A percentile compares a stretch with the other conserved stretches of the same genome.
Conservation (phyloP, 2,329 filamentous ascomycete species). For the Diplodia scrobiculata region DNA sequence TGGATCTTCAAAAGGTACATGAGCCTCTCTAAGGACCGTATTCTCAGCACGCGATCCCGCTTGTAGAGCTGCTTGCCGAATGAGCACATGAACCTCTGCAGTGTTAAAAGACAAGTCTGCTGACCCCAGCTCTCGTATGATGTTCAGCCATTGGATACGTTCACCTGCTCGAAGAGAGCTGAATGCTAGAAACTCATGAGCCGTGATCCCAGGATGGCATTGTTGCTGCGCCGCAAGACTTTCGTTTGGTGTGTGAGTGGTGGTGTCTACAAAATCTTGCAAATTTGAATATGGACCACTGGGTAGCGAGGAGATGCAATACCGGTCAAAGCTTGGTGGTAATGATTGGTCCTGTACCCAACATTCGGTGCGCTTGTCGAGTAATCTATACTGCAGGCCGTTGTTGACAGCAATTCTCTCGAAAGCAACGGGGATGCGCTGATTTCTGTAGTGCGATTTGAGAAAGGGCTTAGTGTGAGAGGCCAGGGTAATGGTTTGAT, state of each 20-base stretch:
- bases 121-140: slow-evolving; percentile 21
- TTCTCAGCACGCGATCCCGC: neutral
- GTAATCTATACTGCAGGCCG: slow-evolving; percentile 43
- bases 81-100: neutral
- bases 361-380: slow-evolving; percentile 25
- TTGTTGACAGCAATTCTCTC: slow-evolving; percentile 49
- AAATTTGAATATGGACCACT: slow-evolving; percentile 6
- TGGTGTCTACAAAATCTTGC: slow-evolving; percentile 6
- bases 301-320: neutral
- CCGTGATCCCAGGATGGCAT: neutral
- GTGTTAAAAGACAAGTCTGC: slow-evolving; percentile 7
- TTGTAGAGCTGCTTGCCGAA: slow-evolving; percentile 15
- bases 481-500: neutral
- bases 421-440: slow-evolving; percentile 33
- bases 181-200: slow-evolving; percentile 27
- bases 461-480: slow-evolving; percentile 12
- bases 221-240: slow-evolving; percentile 17
- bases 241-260: slow-evolving; percentile 4
- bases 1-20: neutral
- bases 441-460: slow-evolving; percentile 38
- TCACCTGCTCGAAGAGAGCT: slow-evolving; percentile 20
- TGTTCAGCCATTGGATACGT: slow-evolving; percentile 28
- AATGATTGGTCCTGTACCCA: neutral
- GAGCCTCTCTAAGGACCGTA: slow-evolving; percentile 3
- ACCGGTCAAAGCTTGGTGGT: neutral